phyloP scores from a whole-genome alignment of 2,329 filamentous ascomycete genomes.

The Cyphellophora attinorum region DNA sequence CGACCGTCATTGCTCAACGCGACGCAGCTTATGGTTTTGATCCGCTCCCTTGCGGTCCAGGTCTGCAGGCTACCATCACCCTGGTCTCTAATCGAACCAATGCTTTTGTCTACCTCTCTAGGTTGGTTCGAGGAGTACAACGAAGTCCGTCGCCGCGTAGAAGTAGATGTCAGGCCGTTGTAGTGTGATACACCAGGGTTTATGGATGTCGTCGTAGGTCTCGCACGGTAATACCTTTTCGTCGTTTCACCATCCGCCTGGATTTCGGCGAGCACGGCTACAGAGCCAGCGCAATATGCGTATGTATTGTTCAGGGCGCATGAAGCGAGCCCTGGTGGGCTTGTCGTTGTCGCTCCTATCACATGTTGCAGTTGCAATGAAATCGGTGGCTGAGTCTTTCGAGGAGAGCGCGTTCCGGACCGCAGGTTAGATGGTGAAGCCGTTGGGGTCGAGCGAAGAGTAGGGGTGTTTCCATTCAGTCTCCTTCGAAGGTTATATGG shows the following conservation, averaged over 20 bases:
- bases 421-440: slow-evolving; percentile 9
- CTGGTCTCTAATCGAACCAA: slow-evolving; percentile 41
- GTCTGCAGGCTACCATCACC: slow-evolving; percentile 58
- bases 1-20: slow-evolving; percentile 78
- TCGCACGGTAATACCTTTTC: slow-evolving; percentile 85
- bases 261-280: slow-evolving; percentile 80
- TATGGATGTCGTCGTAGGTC: slow-evolving; percentile 59
- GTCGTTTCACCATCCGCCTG: slow-evolving; percentile 53
- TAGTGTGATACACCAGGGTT: slow-evolving; percentile 50
- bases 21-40: slow-evolving; percentile 88
- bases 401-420: slow-evolving; percentile 1
- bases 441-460: slow-evolving; percentile 10
- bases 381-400: slow-evolving; percentile 11
- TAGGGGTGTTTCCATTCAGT: slow-evolving; percentile 11
- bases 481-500: slow-evolving; percentile 18
- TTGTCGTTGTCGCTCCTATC: slow-evolving; percentile 79
- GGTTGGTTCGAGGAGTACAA: slow-evolving; percentile 37
- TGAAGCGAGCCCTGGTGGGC: slow-evolving; percentile 77
- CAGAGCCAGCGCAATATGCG: slow-evolving; percentile 85
- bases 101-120: slow-evolving; percentile 27
- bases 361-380: slow-evolving; percentile 29
- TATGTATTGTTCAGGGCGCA: slow-evolving; percentile 62
- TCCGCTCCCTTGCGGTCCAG: slow-evolving; percentile 81
- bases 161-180: slow-evolving; percentile 46
- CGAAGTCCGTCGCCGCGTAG: slow-evolving; percentile 49